Percentiles rank a stretch among this genome's conserved stretches.
phyloP scores from a whole-genome alignment of 495 filamentous ascomycete genomes.

The Penicillium egyptiacum region DNA sequence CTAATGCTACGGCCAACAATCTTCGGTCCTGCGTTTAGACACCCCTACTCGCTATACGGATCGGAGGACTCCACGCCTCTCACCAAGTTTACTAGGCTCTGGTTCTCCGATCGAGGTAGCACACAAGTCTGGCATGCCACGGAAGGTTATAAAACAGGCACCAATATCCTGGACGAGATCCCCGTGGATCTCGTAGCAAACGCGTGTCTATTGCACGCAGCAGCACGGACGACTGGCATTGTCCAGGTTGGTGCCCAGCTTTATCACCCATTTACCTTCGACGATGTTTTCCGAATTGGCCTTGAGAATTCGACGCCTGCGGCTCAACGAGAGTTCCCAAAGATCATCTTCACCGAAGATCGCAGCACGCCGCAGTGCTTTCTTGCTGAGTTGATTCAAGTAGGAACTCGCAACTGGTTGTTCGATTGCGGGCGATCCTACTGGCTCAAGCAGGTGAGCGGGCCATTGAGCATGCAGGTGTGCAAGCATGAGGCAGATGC shows the following conservation, averaged over 20 bases:
- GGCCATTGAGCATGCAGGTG: constrained; percentile 31
- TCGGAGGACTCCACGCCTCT: constrained; percentile 37
- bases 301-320: constrained; percentile 22
- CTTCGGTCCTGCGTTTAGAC: constrained; percentile 39
- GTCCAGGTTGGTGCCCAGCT: constrained; percentile 36
- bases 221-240: constrained; percentile 35
- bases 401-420: constrained; percentile 37
- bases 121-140: constrained; percentile 39
- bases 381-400: constrained; percentile 37
- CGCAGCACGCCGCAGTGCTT: constrained; percentile 29
- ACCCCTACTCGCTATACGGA: constrained; percentile 42
- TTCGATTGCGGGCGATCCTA: constrained; percentile 42
- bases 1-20: constrained; percentile 43
- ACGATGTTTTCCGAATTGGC: constrained; percentile 28
- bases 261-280: constrained; percentile 34
- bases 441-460: constrained; percentile 36
- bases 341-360: constrained; percentile 33
- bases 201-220: constrained; percentile 39
- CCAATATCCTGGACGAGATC: constrained; percentile 42
- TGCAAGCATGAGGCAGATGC: constrained; percentile 32
- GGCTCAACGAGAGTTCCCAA: constrained; percentile 26
- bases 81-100: constrained; percentile 36
- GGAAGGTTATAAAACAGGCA: constrained; percentile 31
- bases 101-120: constrained; percentile 27
- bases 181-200: constrained; percentile 46